Base-by-base conservation (phyloP, 352 stramenopile species). In the Lagenidium giganteum region DNA sequence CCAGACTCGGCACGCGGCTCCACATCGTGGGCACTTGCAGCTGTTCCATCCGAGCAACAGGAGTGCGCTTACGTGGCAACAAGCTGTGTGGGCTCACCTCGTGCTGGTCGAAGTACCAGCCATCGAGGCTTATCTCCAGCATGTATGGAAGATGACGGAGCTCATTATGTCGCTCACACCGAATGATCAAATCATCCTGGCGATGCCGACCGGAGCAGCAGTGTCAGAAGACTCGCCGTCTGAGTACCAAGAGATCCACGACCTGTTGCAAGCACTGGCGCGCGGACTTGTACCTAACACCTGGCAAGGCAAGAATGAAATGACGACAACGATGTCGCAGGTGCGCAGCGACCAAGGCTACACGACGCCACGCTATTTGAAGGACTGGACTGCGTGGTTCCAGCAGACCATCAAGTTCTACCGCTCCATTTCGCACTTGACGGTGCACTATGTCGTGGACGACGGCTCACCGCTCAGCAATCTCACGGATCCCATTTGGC, bases 51-150 rank as follows among this genome's bases (percentile, higher is more conserved):
- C n/a, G n/a, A n/a, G n/a, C n/a, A n/a, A n/a, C n/a, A n/a, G n/a
- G n/a, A n/a, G n/a, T n/a, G n/a, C n/a, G n/a, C n/a, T n/a, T n/a
- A n/a, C 3, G 4, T 72, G 65, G 51, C n/a, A 55, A 16, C 41
- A 54, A 3, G 55, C 62, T 18, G 30, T 66, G 13, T 34, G 57
- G 3, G 37, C 54, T 3, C 66, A 85, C 28, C 45, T 85, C 21
- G 45, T 61, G 18, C 42, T 67, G 17, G 47, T 71, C 5, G 69
- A 85, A 23, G 41, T 85, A 5, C 67, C 67, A n/a, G 64, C 61
- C 1, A 72, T 85, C 51, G 67, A 74, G 20, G 27, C 30, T 2
- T 80, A 81, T 33, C 34, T 80, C 14, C 62, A 42, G 11, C 61
- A 64, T 9, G 42, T 80, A 13, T 80, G 72, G 66, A 55, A 39